These are phyloP conservation scores for Phoenix dactylifera DNA, from an alignment of 176 grass and related monocot genomes.

Conservation along the genomic window DNA sequence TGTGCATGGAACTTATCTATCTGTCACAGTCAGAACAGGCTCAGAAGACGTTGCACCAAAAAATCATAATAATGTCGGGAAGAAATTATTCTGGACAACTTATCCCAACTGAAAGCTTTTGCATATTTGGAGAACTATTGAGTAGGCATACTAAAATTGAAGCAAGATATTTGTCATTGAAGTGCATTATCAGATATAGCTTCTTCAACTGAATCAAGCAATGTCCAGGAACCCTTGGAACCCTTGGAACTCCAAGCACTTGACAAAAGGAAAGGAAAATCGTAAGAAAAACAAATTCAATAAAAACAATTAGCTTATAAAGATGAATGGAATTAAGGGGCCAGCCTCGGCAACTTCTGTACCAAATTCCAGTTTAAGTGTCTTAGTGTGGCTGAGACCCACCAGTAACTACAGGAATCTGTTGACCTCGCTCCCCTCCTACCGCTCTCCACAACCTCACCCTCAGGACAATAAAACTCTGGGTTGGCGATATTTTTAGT, in stretches of 20 bases:
- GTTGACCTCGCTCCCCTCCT: too few relatives aligned
- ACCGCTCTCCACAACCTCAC: too few relatives aligned
- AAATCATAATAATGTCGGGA: background rate
- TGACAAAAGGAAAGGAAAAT: background rate
- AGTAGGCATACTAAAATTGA: background rate
- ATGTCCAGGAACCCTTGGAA: background rate
- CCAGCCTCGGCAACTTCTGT: too few relatives aligned
- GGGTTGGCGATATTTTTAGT: background rate
- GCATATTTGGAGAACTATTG: background rate
- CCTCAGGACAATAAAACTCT: background rate
- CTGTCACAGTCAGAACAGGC: background rate
- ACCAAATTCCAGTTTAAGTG: too few relatives aligned
- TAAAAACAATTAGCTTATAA: too few relatives aligned
- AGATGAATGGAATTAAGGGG: too few relatives aligned
- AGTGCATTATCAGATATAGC: background rate
- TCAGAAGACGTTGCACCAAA: background rate
- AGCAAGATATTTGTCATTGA: background rate
- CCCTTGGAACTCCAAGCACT: background rate
- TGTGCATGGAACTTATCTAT: background rate
- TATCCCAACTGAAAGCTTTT: background rate
- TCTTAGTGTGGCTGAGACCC: too few relatives aligned
- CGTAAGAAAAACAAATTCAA: too few relatives aligned
- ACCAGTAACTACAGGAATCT: too few relatives aligned
- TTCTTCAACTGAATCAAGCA: background rate
- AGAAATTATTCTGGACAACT: background rate